Base-by-base conservation (phyloP, 1,284 basidiomycete genomes). In the Pulveroboletus sp. region DNA sequence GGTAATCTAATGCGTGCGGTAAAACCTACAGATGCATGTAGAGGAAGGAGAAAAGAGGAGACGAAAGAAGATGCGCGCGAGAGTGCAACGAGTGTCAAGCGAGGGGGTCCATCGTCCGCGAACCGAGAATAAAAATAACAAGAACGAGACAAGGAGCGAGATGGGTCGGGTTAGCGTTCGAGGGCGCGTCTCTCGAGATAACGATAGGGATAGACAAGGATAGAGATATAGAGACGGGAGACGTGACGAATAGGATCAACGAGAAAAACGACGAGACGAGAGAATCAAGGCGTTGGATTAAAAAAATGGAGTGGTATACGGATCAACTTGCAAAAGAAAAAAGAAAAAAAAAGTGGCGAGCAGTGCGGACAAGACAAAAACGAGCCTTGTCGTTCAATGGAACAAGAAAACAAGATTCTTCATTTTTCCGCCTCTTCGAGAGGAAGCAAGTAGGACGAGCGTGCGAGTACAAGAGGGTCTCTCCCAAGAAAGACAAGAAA, bases 391-490 rank as follows among this genome's bases (percentile, higher is more conserved):
- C 42, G 52, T 52, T 47, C 60, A 54, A 43, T 14, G 33, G 26
- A 51, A 52, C 40, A 57, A 49, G 33, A 45, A 15, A 48, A n/a
- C n/a, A 5, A 18, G 2, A 20, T 29, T 45, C 11, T 29, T 42
- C n/a, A 7, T 20, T 20, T 39, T 25, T 28, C 51, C 9, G 12
- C 25, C 26, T 39, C 42, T 39, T 22, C 45, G 22, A 64, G 43
- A 70, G 63, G 62, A 67, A 60, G 66, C 62, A 67, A n/a, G 29
- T 35, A 33, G 45, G 49, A 50, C 35, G 25, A 31, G 22, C 22
- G 35, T 36, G 29, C 2, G 20, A 14, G 44, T 24, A 35, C 33
- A 35, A 5, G 15, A 31, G 29, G 29, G 29, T 35, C 5, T 35
- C 33, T 20, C 29, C 7, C 20, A 24, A 33, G 18, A 17, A 17